Base-by-base conservation (phyloP, 192 early-diverging fungal genomes). In the Podila epigama region DNA sequence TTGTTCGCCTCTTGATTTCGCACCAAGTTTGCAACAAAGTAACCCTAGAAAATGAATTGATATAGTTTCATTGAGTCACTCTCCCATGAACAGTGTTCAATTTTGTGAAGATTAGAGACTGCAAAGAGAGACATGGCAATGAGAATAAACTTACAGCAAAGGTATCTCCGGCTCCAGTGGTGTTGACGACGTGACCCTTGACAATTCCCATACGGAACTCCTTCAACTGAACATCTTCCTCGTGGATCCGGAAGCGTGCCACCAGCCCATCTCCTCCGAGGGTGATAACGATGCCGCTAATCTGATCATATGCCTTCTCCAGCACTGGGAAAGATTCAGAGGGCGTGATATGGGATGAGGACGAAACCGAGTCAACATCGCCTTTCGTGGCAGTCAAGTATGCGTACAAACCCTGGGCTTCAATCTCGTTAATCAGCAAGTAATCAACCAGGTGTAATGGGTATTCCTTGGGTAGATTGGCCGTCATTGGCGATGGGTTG, bases 401-500 rank as follows among this genome's bases (percentile, higher is more conserved):
- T 10, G 63, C 25, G 11, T 84, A 78, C 15, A 94, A 59, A 20
- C 60, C 69, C 4, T 71, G 59, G 0, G 93, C 88, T 69, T 98
- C 96, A 15, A 80, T 82, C 68, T 93, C 89, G 72, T 98, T 98
- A 50, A 96, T 73, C 2, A 96, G 81, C 56, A 98, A 80, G 32
- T 94, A 84, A 60, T 94, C 90, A 7, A 92, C 89, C 33, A 83
- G 50, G 16, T 92, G 81, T 32, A 92, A 59, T 0, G 79, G 84
- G 58, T 82, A 91, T 62, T 75, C 60, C 37, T 58, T 61, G 29
- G 65, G 71, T 73, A 85, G 70, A 60, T 58, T 58, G 44, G 63
- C 13, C 41, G 82, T 66, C 70, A 95, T 86, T 13, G 96, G 96
- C 5, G 96, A 91, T 1, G 96, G 94, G 70, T 98, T 98, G 75